Evolutionary conservation across 352 stramenopile species (phyloP), one percentile per base, ranked within the genome.

Genomic region (Phytophthora quininea): DNA sequence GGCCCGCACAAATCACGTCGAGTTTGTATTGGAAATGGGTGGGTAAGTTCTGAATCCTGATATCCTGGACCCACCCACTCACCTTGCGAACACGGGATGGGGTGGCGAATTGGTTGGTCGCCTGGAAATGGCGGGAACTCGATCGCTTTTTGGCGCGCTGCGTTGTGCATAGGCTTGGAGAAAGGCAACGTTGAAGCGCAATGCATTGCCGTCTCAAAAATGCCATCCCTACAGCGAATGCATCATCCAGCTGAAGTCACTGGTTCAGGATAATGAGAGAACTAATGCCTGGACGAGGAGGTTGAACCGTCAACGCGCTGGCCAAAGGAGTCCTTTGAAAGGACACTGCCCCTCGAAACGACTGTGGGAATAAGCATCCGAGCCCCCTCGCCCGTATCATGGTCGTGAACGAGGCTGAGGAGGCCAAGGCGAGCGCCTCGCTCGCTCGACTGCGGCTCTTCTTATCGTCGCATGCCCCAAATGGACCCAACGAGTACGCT

Each of bases 381-480:
- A 19, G 14, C 7, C 11, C 27, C 51, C 14, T 40, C 15, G 24
- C 43, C 19, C 29, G 24, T 55, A 6, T 31, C 27, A 73, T 73
- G 58, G 54, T 66, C 24, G 50, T 64, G 19, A 69, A 68, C 11
- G 63, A 74, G 27, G 55, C 38, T 15, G 51, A 70, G 3, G 69
- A 73, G 1, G 54, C 53, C 6, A 74, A 72, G 30, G 49, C 61
- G 29, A 69, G 54, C 7, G 62, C 71, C 1, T 81, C 76, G 3
- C 62, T 84, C 24, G 70, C 72, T 12, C 65, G 73, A 4, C 35
- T 84, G 32, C 66, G 72, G 33, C 50, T 79, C 49, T 81, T 84
- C 54, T 38, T 84, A 29, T 76, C 72, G 14, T 74, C 76, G 1
- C 76, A 84, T 54, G 54, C 72, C 7, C 64, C 75, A 24, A 69